Evolutionary conservation across 78 protist genomes (phyloP).

Genomic region (Acrasis kona): DNA sequence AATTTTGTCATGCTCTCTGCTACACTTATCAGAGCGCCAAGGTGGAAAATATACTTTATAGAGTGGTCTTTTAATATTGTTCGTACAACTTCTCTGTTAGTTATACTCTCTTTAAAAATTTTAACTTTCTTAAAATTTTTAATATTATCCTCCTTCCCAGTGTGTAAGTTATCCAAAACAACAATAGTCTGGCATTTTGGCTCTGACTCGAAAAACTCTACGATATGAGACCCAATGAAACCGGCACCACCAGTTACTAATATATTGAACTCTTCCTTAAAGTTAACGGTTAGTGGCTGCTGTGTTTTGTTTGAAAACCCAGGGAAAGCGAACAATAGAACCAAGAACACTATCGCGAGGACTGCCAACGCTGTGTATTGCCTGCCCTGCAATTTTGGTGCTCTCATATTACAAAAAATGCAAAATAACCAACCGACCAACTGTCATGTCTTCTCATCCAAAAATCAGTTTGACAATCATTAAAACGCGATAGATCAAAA

Average conservation of each 20-base stretch:
- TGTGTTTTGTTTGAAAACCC: too few species aligned
- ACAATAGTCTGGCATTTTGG: neutral
- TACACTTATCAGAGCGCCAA: slow-evolving; percentile 29
- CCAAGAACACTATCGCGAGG: too few species aligned
- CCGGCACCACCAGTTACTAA: slow-evolving; percentile 10
- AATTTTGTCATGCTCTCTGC: slow-evolving; percentile 20
- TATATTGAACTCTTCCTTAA: too few species aligned
- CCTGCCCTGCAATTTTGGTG: too few species aligned
- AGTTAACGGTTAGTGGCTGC: too few species aligned
- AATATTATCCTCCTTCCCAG: slow-evolving; percentile 4
- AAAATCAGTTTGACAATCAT: too few species aligned
- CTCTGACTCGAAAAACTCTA: neutral
- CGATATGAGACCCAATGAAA: slow-evolving; percentile 5
- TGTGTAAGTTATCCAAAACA: slow-evolving; percentile 13
- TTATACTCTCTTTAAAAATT: slow-evolving; percentile 7
- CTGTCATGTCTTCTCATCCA: too few species aligned
- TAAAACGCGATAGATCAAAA: too few species aligned
- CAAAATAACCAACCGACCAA: too few species aligned
- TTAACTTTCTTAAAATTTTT: slow-evolving; percentile 3
- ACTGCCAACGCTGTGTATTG: too few species aligned
- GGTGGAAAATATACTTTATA: slow-evolving; percentile 9
- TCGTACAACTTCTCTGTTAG: neutral
- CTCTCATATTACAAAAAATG: too few species aligned
- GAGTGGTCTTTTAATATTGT: slow-evolving; percentile 10
- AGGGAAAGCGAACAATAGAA: too few species aligned